Conservation (phyloP, 352 stramenopile species). For the Pythium aquatile region DNA sequence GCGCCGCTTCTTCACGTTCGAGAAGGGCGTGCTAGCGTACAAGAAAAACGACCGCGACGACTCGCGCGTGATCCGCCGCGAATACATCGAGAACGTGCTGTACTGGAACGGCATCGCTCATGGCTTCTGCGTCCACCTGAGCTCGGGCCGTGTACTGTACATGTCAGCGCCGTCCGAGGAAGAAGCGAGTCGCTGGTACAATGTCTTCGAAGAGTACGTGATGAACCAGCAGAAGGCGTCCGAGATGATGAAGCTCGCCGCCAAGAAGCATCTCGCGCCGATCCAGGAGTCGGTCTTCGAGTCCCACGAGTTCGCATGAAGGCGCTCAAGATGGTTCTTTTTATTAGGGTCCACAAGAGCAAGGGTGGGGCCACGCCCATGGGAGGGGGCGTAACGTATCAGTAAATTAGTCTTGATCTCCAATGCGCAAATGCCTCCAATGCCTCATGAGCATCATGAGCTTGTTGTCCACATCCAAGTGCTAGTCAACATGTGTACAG, state of each 20-base stretch:
- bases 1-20: slow-evolving; percentile 63
- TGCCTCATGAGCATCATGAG: background rate
- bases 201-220: slow-evolving; percentile 51
- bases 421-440: background rate
- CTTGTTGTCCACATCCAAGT: background rate
- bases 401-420: background rate
- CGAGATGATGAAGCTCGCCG: slow-evolving; percentile 51
- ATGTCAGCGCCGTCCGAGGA: slow-evolving; percentile 48
- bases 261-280: slow-evolving; percentile 39
- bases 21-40: slow-evolving; percentile 57
- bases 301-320: slow-evolving; percentile 13
- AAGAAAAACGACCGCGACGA: slow-evolving; percentile 50
- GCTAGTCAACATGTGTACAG: no score
- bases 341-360: background rate
- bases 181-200: slow-evolving; percentile 52
- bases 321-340: background rate
- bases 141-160: slow-evolving; percentile 51
- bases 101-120: slow-evolving; percentile 62
- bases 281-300: slow-evolving; percentile 47
- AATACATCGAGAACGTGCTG: slow-evolving; percentile 58
- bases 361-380: background rate
- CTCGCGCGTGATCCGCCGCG: slow-evolving; percentile 45
- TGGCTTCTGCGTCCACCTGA: slow-evolving; percentile 53
- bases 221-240: slow-evolving; percentile 36
- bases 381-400: background rate